Evolutionary conservation across 139 green algal species (phyloP).

Genomic region (Pycnococcus provasolii): DNA sequence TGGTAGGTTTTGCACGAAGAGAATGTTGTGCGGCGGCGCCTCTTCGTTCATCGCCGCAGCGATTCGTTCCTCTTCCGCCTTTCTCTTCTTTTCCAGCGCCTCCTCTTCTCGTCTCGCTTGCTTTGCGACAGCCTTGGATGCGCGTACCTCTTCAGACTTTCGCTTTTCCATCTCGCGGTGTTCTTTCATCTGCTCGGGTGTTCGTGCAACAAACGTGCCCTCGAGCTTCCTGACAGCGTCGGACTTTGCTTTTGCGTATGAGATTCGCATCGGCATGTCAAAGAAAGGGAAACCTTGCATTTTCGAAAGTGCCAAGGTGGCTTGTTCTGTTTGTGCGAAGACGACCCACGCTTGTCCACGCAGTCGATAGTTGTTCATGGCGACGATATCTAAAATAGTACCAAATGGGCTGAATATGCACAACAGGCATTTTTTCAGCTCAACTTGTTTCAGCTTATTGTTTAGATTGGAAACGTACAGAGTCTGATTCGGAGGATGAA

Average conservation of each 20-base stretch:
- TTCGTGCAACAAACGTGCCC: slow-evolving; percentile 52
- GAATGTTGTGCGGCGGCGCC: slow-evolving; percentile 74
- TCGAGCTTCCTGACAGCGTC: slow-evolving; percentile 77
- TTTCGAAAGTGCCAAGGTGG: slow-evolving; percentile 65
- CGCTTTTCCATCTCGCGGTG: background rate
- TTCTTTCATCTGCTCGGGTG: slow-evolving; percentile 38
- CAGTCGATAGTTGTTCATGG: slow-evolving; percentile 69
- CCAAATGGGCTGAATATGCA: slow-evolving; percentile 94
- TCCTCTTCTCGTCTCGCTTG: slow-evolving; percentile 2
- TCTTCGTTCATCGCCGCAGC: background rate
- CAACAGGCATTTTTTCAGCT: slow-evolving; percentile 85
- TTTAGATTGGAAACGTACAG: slow-evolving; percentile 87
- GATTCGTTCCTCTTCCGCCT: background rate
- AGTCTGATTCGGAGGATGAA: slow-evolving; percentile 60
- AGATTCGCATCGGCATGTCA: slow-evolving; percentile 83
- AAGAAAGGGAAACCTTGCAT: slow-evolving; percentile 97
- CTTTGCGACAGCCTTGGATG: background rate
- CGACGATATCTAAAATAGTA: slow-evolving; percentile 83
- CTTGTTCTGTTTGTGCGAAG: slow-evolving; percentile 46
- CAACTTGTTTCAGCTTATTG: slow-evolving; percentile 76
- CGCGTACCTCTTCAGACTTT: background rate
- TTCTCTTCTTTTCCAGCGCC: slow-evolving; percentile 12
- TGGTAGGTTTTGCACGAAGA: slow-evolving; percentile 91
- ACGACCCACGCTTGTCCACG: slow-evolving; percentile 92
- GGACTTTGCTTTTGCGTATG: slow-evolving; percentile 78